A percentile compares a stretch with the other conserved stretches of the same genome.
These are phyloP conservation scores for Beauveria australis DNA, from an alignment of 2,329 filamentous ascomycete species.

Conservation along the genomic window DNA sequence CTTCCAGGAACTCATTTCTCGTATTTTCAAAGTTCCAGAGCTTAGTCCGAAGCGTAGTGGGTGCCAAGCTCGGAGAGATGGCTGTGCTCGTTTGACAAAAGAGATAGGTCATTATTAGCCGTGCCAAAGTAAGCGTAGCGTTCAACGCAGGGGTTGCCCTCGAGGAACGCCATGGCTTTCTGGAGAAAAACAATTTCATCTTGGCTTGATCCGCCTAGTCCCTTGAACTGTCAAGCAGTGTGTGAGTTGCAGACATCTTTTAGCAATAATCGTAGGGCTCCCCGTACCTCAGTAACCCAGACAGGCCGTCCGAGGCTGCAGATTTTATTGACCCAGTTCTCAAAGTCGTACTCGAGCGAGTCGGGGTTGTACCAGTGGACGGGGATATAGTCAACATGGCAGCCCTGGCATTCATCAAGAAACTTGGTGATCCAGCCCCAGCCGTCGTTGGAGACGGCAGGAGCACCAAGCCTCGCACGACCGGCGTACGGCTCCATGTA, in stretches of 20 bases:
- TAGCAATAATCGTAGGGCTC: no score
- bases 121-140: conserved; percentile 31
- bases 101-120: conserved; percentile 14
- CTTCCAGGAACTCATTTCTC: no score
- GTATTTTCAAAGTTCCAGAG: not conserved
- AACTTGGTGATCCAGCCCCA: conserved; percentile 36
- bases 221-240: conserved; percentile 12
- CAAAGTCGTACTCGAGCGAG: conserved; percentile 30
- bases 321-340: conserved; percentile 32
- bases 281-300: conserved; percentile 34
- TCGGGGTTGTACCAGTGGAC: conserved; percentile 39
- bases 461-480: conserved; percentile 35
- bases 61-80: not conserved
- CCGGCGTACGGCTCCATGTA: conserved; percentile 37
- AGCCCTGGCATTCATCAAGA: conserved; percentile 30
- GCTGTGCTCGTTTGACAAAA: conserved; percentile 6
- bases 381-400: conserved; percentile 35
- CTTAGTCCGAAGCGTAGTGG: not conserved
- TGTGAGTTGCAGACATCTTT: not conserved
- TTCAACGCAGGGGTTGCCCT: conserved; percentile 28
- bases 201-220: conserved; percentile 24
- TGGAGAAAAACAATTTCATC: conserved; percentile 31
- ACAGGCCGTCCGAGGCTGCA: conserved; percentile 29
- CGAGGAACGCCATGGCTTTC: conserved; percentile 35
- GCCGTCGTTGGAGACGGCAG: conserved; percentile 38